phyloP scores from a whole-genome alignment of 352 stramenopile genomes.

The Globisporangium abappressorium region DNA sequence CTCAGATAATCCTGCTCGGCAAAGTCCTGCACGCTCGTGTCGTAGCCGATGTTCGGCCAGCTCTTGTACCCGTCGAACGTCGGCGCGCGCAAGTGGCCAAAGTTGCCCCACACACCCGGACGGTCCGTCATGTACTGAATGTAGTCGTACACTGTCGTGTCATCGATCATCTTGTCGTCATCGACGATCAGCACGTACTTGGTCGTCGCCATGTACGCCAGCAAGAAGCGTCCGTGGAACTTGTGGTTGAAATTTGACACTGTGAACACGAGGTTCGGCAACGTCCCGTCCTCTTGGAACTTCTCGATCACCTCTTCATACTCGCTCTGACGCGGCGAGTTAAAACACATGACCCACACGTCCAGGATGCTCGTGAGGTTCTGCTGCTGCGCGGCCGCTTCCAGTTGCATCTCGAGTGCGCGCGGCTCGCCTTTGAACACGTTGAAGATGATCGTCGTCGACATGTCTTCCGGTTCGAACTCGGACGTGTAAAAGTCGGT shows the following conservation, averaged over 20 bases:
- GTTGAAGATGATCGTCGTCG: slow-evolving; percentile 76
- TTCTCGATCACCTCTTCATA: slow-evolving; percentile 37
- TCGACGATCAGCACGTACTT: slow-evolving; percentile 54
- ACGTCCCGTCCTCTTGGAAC: slow-evolving; percentile 22
- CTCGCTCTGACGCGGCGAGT: slow-evolving; percentile 38
- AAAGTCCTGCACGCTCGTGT: slow-evolving; percentile 27
- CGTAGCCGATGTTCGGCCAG: slow-evolving; percentile 36
- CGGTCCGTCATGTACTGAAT: slow-evolving; percentile 37
- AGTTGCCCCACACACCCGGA: slow-evolving; percentile 51
- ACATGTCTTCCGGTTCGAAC: slow-evolving; percentile 33
- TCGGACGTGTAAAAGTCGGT: slow-evolving; percentile 45
- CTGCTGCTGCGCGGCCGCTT: slow-evolving; percentile 33
- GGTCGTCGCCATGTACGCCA: slow-evolving; percentile 52
- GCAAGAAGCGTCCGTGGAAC: slow-evolving; percentile 47
- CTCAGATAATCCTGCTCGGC: slow-evolving; percentile 59
- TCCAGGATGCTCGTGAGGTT: slow-evolving; percentile 29
- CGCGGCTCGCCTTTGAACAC: slow-evolving; percentile 51
- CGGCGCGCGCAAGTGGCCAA: slow-evolving; percentile 38
- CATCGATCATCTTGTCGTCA: slow-evolving; percentile 46
- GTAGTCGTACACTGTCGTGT: slow-evolving; percentile 40
- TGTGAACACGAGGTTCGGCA: slow-evolving; percentile 34
- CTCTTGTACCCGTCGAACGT: slow-evolving; percentile 49
- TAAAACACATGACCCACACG: slow-evolving; percentile 70
- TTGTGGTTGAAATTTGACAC: slow-evolving; percentile 51
- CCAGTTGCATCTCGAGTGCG: slow-evolving; percentile 43